A percentile compares a stretch with the other conserved stretches of the same genome.
These are phyloP conservation scores for Neurospora sp. DNA, from an alignment of 495 filamentous ascomycete species.

Conservation along the genomic window DNA sequence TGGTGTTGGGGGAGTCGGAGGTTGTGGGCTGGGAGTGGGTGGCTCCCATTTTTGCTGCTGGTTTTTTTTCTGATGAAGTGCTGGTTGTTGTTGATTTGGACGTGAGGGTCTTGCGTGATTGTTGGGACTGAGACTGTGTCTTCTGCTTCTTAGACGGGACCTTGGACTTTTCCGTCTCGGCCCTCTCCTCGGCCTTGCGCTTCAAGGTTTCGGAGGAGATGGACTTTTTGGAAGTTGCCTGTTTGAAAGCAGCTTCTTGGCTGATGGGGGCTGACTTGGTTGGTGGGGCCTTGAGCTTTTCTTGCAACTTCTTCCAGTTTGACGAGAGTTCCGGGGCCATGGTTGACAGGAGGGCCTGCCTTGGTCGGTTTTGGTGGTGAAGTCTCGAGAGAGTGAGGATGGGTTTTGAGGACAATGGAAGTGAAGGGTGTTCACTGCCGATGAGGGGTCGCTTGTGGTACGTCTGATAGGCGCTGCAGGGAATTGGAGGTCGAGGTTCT, in stretches of 20 bases:
- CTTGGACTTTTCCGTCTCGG: neutral
- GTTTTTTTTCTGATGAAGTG: neutral
- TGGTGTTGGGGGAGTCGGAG: slow-evolving; percentile 8
- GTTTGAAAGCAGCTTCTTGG: slow-evolving; percentile 2
- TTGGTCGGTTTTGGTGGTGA: neutral
- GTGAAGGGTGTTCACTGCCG: neutral
- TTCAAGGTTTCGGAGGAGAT: slow-evolving; percentile 13
- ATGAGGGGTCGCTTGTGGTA: neutral
- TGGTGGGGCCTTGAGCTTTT: slow-evolving; percentile 46
- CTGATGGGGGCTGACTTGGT: slow-evolving; percentile 21
- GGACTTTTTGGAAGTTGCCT: slow-evolving; percentile 24
- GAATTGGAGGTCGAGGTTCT: neutral
- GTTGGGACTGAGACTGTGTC: neutral
- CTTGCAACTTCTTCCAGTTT: slow-evolving; percentile 73
- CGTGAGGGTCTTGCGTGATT: neutral
- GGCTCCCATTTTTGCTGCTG: slow-evolving; percentile 19
- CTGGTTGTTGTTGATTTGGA: slow-evolving; percentile 1
- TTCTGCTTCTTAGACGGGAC: neutral
- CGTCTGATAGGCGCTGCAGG: neutral
- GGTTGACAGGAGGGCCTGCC: slow-evolving; percentile 1
- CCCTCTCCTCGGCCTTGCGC: neutral
- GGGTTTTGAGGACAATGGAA: neutral
- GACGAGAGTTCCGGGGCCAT: slow-evolving; percentile 39
- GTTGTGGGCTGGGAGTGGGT: slow-evolving; percentile 11
- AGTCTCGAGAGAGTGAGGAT: neutral